Conservation (phyloP, 352 stramenopile genomes). For the Phytophthora multivora region DNA sequence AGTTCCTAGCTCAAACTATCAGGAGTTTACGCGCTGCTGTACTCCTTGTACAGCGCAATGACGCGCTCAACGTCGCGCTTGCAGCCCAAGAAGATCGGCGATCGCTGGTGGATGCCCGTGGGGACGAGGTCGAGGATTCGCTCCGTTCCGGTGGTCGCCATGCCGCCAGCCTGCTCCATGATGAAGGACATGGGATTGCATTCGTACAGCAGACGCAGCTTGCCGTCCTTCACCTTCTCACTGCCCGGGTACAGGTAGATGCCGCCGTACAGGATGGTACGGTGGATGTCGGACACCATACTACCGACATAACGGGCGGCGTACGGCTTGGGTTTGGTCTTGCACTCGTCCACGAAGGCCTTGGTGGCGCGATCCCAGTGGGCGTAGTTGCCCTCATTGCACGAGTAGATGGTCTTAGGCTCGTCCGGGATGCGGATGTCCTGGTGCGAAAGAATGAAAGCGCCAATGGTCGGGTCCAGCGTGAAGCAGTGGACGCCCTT, state of each 20-base stretch:
- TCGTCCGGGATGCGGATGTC: constrained; percentile 95
- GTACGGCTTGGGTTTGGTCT: constrained; percentile 75
- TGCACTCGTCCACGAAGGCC: constrained; percentile 88
- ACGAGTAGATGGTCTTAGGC: constrained; percentile 94
- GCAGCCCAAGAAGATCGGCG: constrained; percentile 97
- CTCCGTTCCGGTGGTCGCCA: constrained; percentile 94
- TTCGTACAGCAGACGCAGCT: constrained; percentile 99
- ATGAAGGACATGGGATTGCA: constrained; percentile 99
- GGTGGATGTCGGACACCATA: constrained; percentile 99
- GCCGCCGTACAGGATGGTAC: constrained; percentile 98
- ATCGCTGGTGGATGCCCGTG: constrained; percentile 96
- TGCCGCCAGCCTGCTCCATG: constrained; percentile 96
- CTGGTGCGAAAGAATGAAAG: constrained; percentile 97
- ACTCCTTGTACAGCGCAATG: constrained; percentile 72
- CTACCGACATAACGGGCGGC: constrained; percentile 96
- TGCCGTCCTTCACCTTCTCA: constrained; percentile 91
- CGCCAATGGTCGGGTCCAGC: constrained; percentile 97
- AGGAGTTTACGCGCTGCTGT: constrained; percentile 44
- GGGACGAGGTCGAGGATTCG: constrained; percentile 95
- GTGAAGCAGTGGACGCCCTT: constrained; percentile 97
- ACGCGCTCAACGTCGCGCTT: constrained; percentile 87
- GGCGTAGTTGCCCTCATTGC: constrained; percentile 98
- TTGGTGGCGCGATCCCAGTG: constrained; percentile 95
- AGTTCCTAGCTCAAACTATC: not conserved
- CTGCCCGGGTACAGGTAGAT: constrained; percentile 99